A percentile compares a stretch with the other conserved stretches of the same genome.
Conservation (phyloP, 2,329 filamentous ascomycete genomes). For the Fusarium sp. region DNA sequence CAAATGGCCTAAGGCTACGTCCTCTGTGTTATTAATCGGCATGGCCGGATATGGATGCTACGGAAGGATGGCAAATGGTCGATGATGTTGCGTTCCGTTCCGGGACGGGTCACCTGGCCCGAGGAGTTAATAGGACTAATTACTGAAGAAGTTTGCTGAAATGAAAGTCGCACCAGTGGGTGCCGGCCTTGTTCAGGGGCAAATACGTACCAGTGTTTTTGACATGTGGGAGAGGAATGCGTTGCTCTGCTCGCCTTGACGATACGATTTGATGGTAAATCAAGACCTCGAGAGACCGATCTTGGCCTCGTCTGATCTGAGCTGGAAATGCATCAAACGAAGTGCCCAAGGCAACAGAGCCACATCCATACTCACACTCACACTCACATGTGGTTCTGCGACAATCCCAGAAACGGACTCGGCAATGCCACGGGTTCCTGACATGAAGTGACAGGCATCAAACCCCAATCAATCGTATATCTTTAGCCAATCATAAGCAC, state of each 20-base stretch:
- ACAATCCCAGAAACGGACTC: conserved; percentile 29
- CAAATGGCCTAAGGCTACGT: not conserved
- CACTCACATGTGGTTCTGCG: conserved; percentile 24
- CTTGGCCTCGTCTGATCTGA: not conserved
- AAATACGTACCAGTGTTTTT: not conserved
- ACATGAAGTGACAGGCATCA: conserved; percentile 21
- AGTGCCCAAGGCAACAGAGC: conserved; percentile 7
- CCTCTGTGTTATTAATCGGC: conserved; percentile 14
- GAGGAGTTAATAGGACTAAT: not conserved
- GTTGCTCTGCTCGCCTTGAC: not conserved
- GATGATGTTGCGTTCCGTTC: conserved; percentile 12
- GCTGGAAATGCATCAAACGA: conserved; percentile 4
- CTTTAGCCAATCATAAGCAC: not conserved
- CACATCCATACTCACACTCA: not conserved
- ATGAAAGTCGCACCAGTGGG: conserved; percentile 22
- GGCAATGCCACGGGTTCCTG: conserved; percentile 32
- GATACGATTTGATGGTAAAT: not conserved
- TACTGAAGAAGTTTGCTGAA: not conserved
- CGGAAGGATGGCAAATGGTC: conserved; percentile 8
- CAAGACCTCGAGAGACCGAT: not conserved
- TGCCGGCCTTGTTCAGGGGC: conserved; percentile 8
- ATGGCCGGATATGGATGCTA: conserved; percentile 17
- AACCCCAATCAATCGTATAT: not conserved
- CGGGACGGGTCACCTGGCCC: conserved; percentile 19
- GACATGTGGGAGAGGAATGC: conserved; percentile 2